Conservation (phyloP, 106 monocot genomes). For the Allium fistulosum region DNA sequence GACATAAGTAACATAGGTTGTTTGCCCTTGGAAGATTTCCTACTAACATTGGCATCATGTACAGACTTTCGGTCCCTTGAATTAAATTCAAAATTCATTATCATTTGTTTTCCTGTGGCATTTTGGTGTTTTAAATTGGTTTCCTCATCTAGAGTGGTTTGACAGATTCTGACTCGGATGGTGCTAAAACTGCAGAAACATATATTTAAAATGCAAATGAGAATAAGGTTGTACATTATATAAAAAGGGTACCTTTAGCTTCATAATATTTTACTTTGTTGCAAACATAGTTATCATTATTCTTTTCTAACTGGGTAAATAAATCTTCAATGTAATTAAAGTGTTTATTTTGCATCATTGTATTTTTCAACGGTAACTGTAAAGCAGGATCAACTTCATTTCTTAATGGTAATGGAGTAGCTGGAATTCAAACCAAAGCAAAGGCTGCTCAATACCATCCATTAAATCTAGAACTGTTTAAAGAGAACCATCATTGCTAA, state of each 20-base stretch:
- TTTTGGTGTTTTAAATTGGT: conserved; percentile 7
- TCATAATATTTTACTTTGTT: not conserved
- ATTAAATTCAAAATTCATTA: not conserved
- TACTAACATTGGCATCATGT: not conserved
- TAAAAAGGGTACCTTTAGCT: not conserved
- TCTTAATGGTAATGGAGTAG: not conserved
- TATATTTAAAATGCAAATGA: not conserved
- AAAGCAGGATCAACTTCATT: conserved; percentile 11
- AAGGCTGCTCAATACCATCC: not conserved
- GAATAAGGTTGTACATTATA: too few relatives aligned
- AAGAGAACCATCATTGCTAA: conserved; percentile 1
- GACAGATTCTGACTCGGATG: not conserved
- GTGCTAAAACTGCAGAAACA: not conserved
- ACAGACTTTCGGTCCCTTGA: too few relatives aligned
- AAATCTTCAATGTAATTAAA: not conserved
- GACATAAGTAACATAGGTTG: not conserved
- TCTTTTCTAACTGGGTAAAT: not conserved
- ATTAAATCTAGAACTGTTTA: not conserved
- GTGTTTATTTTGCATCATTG: not conserved
- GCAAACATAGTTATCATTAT: conserved; percentile 4
- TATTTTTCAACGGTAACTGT: not conserved
- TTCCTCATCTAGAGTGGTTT: not conserved
- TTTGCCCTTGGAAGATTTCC: not conserved
- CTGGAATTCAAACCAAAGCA: not conserved
- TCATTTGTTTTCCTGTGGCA: conserved; percentile 8